Evolutionary conservation across 1,139 yeast genomes (phyloP).

Genomic region (Zhuliangozyma blackwelliae): DNA sequence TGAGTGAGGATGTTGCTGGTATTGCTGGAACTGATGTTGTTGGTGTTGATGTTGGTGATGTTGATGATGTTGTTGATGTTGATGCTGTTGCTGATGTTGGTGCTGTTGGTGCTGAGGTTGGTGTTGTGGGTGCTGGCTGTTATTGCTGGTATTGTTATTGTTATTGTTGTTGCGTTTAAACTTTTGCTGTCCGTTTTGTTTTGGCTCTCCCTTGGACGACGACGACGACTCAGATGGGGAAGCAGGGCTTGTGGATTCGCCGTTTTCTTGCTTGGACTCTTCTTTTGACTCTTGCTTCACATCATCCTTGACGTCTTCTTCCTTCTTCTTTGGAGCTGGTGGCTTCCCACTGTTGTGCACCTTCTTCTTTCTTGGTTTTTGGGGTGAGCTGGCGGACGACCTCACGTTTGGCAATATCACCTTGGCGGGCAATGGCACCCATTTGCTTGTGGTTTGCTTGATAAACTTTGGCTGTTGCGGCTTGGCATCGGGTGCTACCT

Average conservation of each 20-base stretch:
- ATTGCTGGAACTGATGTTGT: too few relatives aligned
- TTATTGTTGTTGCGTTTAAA: too few relatives aligned
- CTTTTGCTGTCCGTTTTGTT: too few relatives aligned
- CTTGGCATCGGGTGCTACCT: conserved; percentile 17
- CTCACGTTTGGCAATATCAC: conserved; percentile 47
- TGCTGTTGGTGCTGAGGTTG: too few relatives aligned
- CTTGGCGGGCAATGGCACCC: conserved; percentile 85
- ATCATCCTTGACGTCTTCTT: conserved; percentile 2
- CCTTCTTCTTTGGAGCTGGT: conserved; percentile 7
- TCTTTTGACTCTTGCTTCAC: conserved; percentile 1
- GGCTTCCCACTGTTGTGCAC: conserved; percentile 12
- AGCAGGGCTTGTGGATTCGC: conserved; percentile 1
- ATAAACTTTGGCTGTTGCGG: conserved; percentile 42
- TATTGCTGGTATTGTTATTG: too few relatives aligned
- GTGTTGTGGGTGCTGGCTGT: too few relatives aligned
- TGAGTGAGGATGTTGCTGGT: conserved; percentile 1
- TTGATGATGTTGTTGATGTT: too few relatives aligned
- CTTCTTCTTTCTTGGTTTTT: conserved; percentile 29
- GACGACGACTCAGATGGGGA: too few relatives aligned
- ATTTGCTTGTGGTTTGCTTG: conserved; percentile 68
- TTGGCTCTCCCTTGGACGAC: too few relatives aligned
- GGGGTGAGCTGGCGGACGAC: conserved; percentile 10
- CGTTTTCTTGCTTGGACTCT: conserved; percentile 5
- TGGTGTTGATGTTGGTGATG: too few relatives aligned
- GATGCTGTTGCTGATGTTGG: too few relatives aligned